Evolutionary conservation across 208 protist genomes (phyloP).

Genomic region (Novymonas esmeraldas): DNA sequence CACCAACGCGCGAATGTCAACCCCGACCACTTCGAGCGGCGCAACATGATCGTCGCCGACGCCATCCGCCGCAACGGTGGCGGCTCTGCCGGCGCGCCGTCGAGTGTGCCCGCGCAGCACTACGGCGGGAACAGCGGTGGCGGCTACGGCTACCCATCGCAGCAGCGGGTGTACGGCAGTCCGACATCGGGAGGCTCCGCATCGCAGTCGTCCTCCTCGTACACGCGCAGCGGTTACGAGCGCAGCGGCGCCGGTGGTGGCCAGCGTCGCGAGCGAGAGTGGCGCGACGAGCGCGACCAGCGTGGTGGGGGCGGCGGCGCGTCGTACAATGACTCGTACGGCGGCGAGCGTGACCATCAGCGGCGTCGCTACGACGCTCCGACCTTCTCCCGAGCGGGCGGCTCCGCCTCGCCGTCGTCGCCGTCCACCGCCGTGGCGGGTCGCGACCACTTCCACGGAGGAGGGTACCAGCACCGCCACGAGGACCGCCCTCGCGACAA

Average conservation of each 20-base stretch:
- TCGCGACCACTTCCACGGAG: conserved; percentile 4
- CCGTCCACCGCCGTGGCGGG: not conserved
- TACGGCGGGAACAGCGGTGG: conserved; percentile 17
- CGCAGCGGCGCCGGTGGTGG: conserved; percentile 1
- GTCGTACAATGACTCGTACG: conserved; percentile 1
- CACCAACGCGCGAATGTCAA: conserved; percentile 35
- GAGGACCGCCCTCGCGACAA: not conserved
- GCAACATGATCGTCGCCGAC: conserved; percentile 21
- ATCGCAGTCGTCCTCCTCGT: not conserved
- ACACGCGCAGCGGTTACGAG: conserved; percentile 9
- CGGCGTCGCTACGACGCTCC: conserved; percentile 28
- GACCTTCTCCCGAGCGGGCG: conserved; percentile 2
- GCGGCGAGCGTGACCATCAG: not conserved
- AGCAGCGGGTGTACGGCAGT: conserved; percentile 3
- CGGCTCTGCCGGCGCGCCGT: not conserved
- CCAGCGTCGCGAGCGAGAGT: conserved; percentile 29
- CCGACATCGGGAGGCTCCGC: not conserved
- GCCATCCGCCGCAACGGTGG: not conserved
- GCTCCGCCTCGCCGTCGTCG: not conserved
- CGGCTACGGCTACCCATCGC: not conserved
- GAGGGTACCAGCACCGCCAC: not conserved
- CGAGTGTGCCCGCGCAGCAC: too few relatives aligned
- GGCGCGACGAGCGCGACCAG: conserved; percentile 12
- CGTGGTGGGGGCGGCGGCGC: conserved; percentile 7
- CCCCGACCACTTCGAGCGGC: conserved; percentile 58